Percentiles rank a stretch among this genome's conserved stretches.
Conservation (phyloP, 306 rosid genomes). For the Inga leiocalycina region DNA sequence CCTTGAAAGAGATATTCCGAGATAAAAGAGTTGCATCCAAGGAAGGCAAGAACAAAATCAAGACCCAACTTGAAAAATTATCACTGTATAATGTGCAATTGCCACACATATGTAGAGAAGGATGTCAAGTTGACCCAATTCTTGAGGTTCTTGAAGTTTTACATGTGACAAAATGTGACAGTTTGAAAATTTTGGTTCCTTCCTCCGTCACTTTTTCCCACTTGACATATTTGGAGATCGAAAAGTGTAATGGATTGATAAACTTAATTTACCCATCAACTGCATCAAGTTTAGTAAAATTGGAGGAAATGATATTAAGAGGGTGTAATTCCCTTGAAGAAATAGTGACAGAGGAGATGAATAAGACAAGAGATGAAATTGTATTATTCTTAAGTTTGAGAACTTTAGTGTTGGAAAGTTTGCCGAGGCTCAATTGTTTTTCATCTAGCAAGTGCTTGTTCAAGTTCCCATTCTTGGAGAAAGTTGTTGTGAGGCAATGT, state of each 20-base stretch:
- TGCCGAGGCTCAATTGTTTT: neutral
- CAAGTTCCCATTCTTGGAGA: neutral
- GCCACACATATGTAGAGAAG: neutral
- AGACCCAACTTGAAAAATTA: neutral
- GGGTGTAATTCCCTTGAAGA: constrained; percentile 2
- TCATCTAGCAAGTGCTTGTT: neutral
- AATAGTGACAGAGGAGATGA: neutral
- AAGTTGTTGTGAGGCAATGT: neutral
- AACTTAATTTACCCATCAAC: neutral
- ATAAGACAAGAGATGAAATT: neutral
- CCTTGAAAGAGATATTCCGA: neutral
- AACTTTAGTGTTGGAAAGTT: neutral
- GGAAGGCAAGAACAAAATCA: neutral
- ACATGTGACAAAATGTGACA: neutral
- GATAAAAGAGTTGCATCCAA: neutral
- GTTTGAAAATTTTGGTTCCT: neutral
- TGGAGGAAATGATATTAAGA: neutral
- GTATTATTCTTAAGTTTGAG: neutral
- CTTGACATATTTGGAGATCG: neutral
- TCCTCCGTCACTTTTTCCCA: neutral
- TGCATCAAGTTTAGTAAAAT: neutral
- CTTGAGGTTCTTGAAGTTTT: neutral
- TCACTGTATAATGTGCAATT: neutral
- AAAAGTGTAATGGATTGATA: neutral
- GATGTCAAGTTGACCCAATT: neutral